These are phyloP conservation scores for Rhizopus stolonifer DNA, from an alignment of 371 early-diverging fungal species.

Conservation along the genomic window DNA sequence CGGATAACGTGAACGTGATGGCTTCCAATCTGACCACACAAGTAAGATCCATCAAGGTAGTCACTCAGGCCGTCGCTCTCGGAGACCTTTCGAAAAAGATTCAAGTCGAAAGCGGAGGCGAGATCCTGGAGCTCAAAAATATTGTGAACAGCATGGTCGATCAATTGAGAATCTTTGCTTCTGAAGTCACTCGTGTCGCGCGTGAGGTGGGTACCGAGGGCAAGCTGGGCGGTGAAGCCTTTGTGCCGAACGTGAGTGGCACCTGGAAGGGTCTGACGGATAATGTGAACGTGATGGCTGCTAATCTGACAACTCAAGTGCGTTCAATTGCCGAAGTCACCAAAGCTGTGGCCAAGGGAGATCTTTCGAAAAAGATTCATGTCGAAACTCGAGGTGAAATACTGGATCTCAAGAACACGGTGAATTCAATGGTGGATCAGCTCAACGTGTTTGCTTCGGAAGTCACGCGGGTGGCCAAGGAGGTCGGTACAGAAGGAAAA, in stretches of 20 bases:
- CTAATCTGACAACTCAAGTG: slow-evolving; percentile 46
- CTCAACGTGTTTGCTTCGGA: slow-evolving; percentile 37
- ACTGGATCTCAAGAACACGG: slow-evolving; percentile 36
- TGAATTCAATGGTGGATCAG: slow-evolving; percentile 23
- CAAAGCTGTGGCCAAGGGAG: slow-evolving; percentile 50
- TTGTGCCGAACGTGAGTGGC: slow-evolving; percentile 42
- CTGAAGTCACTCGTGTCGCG: slow-evolving; percentile 43
- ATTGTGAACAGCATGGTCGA: slow-evolving; percentile 50
- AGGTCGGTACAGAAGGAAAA: slow-evolving; percentile 60
- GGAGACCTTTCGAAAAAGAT: slow-evolving; percentile 53
- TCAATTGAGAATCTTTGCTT: slow-evolving; percentile 36
- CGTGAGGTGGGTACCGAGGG: slow-evolving; percentile 54
- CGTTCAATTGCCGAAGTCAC: slow-evolving; percentile 52
- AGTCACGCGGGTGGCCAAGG: slow-evolving; percentile 60
- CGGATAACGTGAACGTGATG: slow-evolving; percentile 65
- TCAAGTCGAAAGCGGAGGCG: slow-evolving; percentile 38
- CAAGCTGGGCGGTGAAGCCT: slow-evolving; percentile 37
- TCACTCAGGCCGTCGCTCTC: slow-evolving; percentile 60
- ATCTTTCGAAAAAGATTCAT: slow-evolving; percentile 53
- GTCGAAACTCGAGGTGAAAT: slow-evolving; percentile 63
- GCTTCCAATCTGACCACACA: slow-evolving; percentile 63
- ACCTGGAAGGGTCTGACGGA: slow-evolving; percentile 53
- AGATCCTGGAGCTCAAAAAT: slow-evolving; percentile 46
- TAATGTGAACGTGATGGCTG: slow-evolving; percentile 50
- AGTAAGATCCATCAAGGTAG: slow-evolving; percentile 56